A percentile compares a stretch with the other conserved stretches of the same genome.
These are phyloP conservation scores for Ambrosiella cleistominuta DNA, from an alignment of 2,329 filamentous ascomycete genomes.

Conservation along the genomic window DNA sequence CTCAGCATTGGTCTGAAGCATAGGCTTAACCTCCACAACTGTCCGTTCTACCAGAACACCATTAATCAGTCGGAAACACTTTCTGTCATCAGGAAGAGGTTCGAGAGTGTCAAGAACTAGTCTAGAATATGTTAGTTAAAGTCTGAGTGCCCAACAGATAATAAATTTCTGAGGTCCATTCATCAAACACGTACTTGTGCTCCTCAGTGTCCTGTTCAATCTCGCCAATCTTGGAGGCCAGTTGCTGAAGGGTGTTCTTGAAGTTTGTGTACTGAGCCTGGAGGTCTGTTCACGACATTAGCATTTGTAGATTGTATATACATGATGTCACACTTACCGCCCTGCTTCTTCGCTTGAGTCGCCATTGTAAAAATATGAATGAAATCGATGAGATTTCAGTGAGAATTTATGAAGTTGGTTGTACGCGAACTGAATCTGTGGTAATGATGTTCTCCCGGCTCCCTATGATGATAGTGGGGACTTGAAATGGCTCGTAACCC, in stretches of 20 bases:
- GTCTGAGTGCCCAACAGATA: background rate
- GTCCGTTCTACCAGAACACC: conserved; percentile 89
- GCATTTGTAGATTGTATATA: conserved; percentile 5
- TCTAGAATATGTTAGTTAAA: conserved; percentile 29
- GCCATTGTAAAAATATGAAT: conserved; percentile 24
- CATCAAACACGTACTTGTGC: conserved; percentile 59
- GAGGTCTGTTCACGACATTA: conserved; percentile 38
- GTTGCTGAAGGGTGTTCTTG: conserved; percentile 66
- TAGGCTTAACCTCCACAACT: conserved; percentile 79
- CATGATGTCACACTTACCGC: conserved; percentile 33
- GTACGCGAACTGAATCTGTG: background rate
- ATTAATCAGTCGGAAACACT: conserved; percentile 98
- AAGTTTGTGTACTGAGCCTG: conserved; percentile 65
- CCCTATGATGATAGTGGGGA: background rate
- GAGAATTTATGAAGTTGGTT: background rate
- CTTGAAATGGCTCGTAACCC: background rate
- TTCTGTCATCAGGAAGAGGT: conserved; percentile 67
- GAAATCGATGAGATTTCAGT: background rate
- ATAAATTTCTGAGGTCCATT: background rate
- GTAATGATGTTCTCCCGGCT: background rate
- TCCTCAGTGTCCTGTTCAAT: conserved; percentile 96
- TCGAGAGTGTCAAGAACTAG: conserved; percentile 84
- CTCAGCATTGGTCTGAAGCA: conserved; percentile 82
- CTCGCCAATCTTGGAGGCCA: conserved; percentile 91
- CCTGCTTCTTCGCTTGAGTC: conserved; percentile 49